Evolutionary conservation across 2,329 filamentous ascomycete genomes (phyloP).

Genomic region (Curvularia eragrostidis): DNA sequence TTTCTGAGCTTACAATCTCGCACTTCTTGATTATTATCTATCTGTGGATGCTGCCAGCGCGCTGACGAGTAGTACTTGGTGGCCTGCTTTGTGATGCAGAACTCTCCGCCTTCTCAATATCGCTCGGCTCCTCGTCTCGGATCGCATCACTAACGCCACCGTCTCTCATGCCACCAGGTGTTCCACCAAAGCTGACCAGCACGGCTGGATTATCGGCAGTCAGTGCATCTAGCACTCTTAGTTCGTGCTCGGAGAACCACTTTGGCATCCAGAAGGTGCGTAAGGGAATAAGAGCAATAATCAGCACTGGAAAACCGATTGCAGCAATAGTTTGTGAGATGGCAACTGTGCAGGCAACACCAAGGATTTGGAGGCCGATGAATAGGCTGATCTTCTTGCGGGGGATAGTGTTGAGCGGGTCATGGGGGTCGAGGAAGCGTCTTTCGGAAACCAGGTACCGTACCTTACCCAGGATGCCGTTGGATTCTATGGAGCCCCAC

Average conservation of each 20-base stretch:
- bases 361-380: constrained; percentile 57
- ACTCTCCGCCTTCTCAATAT: constrained; percentile 3
- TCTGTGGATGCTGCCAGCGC: constrained; percentile 28
- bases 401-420: constrained; percentile 54
- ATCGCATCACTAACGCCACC: constrained; percentile 16
- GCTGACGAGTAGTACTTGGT: constrained; percentile 30
- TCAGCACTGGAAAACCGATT: constrained; percentile 64
- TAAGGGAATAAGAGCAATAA: constrained; percentile 62
- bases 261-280: constrained; percentile 58
- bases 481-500: constrained; percentile 55
- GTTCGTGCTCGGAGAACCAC: constrained; percentile 58
- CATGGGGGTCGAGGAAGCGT: constrained; percentile 56
- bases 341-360: constrained; percentile 59
- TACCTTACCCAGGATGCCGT: constrained; percentile 59
- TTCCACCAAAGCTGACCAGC: constrained; percentile 59
- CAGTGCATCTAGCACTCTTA: constrained; percentile 58
- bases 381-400: constrained; percentile 57
- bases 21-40: neutral
- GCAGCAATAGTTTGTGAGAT: constrained; percentile 65
- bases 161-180: constrained; percentile 43
- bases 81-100: constrained; percentile 14
- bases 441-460: constrained; percentile 56
- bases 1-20: too few species aligned
- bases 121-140: constrained; percentile 20
- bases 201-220: constrained; percentile 61